phyloP scores from a whole-genome alignment of 495 filamentous ascomycete species.

The Daldinia grandis region DNA sequence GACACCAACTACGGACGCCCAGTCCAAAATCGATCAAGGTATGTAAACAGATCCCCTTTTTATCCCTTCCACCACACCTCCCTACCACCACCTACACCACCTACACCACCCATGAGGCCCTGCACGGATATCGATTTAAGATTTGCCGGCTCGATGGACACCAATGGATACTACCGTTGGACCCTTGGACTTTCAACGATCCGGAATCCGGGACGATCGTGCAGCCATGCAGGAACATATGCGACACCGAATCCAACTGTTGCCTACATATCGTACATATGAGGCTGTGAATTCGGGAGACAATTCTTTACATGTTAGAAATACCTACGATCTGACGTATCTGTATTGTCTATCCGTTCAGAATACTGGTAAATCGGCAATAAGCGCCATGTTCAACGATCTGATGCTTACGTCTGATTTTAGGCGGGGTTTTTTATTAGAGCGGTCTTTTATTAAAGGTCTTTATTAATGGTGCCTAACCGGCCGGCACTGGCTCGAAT shows the following conservation, averaged over 20 bases:
- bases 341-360: background rate
- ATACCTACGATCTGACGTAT: background rate
- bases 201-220: slow-evolving; percentile 20
- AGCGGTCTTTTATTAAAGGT: too few species aligned
- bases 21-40: slow-evolving; percentile 17
- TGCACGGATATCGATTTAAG: slow-evolving; percentile 19
- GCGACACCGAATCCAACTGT: background rate
- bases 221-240: slow-evolving; percentile 20
- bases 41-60: slow-evolving; percentile 14
- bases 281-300: background rate
- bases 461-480: background rate
- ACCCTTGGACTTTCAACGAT: slow-evolving; percentile 17
- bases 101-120: background rate
- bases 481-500: background rate
- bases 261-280: background rate
- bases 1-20: slow-evolving; percentile 17
- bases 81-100: background rate
- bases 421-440: background rate
- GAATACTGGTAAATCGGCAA: background rate
- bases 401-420: background rate
- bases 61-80: slow-evolving; percentile 7
- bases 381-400: background rate
- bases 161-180: slow-evolving; percentile 33
- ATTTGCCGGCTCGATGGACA: slow-evolving; percentile 14
- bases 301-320: background rate